Percentiles rank a stretch among this genome's conserved stretches.
Evolutionary conservation across 164 flowering plant genomes (phyloP).

Genomic region (Sedum album): DNA sequence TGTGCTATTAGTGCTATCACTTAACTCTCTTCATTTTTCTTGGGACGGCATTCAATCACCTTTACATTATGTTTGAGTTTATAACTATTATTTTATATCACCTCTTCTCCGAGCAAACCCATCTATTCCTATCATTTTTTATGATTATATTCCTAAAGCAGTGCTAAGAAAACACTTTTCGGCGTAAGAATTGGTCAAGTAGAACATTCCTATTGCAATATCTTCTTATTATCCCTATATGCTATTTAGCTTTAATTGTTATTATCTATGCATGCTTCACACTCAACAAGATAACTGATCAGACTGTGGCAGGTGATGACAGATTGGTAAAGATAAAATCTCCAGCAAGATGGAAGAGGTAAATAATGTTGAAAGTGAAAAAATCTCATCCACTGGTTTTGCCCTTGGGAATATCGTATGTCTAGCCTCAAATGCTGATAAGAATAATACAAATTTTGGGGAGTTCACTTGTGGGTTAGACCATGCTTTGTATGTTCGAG

Average conservation of each 20-base stretch:
- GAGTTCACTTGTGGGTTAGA: constrained; percentile 38
- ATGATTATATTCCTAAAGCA: neutral
- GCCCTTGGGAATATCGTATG: constrained; percentile 74
- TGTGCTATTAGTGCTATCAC: too few species aligned
- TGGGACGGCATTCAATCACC: too few species aligned
- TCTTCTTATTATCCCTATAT: neutral
- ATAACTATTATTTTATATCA: neutral
- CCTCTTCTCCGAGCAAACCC: neutral
- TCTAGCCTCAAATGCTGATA: constrained; percentile 46
- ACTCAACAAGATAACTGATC: constrained; percentile 46
- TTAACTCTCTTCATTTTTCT: neutral
- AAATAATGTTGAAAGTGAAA: constrained; percentile 14
- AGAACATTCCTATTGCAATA: too few species aligned
- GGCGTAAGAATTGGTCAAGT: neutral
- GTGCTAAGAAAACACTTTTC: neutral
- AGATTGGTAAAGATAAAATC: constrained; percentile 58
- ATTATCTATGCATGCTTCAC: neutral
- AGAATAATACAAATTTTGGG: constrained; percentile 26
- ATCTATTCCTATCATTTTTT: neutral
- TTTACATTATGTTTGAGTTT: neutral
- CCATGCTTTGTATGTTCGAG: constrained; percentile 47
- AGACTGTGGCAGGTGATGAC: constrained; percentile 93
- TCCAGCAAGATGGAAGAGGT: constrained; percentile 37
- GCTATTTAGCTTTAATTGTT: too few species aligned
- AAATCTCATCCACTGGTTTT: constrained; percentile 73